phyloP scores from a whole-genome alignment of 768 basidiomycete genomes.

The Pleurotus tuber-regium region DNA sequence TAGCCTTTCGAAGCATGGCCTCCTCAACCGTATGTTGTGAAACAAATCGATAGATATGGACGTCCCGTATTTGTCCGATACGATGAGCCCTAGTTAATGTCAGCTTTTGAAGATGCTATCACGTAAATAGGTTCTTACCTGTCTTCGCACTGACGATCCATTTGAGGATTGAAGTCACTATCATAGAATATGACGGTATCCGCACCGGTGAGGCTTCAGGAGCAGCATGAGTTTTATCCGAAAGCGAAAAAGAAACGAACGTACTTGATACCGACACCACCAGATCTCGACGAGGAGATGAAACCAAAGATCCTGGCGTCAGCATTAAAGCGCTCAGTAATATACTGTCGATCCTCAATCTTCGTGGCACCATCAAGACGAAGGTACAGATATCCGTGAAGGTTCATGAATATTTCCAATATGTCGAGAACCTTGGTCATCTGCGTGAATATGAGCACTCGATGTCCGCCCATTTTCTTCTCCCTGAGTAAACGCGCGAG shows the following conservation, averaged over 20 bases:
- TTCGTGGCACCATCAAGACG: slow-evolving; percentile 94
- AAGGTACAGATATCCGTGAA: slow-evolving; percentile 91
- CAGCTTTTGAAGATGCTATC: background rate
- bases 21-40: slow-evolving; percentile 91
- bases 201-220: slow-evolving; percentile 71
- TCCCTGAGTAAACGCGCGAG: slow-evolving; percentile 77
- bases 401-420: slow-evolving; percentile 88
- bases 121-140: slow-evolving; percentile 41
- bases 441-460: slow-evolving; percentile 93
- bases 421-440: slow-evolving; percentile 96
- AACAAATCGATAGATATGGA: slow-evolving; percentile 95
- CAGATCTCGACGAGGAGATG: slow-evolving; percentile 77
- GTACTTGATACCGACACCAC: slow-evolving; percentile 94
- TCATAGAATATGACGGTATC: slow-evolving; percentile 98
- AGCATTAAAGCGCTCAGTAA: slow-evolving; percentile 84
- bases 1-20: slow-evolving; percentile 95
- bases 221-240: slow-evolving; percentile 19
- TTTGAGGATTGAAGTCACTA: slow-evolving; percentile 96
- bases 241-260: slow-evolving; percentile 22
- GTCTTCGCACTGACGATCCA: slow-evolving; percentile 97
- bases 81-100: slow-evolving; percentile 73
- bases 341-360: slow-evolving; percentile 90
- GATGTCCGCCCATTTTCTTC: slow-evolving; percentile 85
- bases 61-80: slow-evolving; percentile 96
- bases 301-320: slow-evolving; percentile 83